phyloP scores from a whole-genome alignment of 2,329 filamentous ascomycete species.

The Penicillium sp. region DNA sequence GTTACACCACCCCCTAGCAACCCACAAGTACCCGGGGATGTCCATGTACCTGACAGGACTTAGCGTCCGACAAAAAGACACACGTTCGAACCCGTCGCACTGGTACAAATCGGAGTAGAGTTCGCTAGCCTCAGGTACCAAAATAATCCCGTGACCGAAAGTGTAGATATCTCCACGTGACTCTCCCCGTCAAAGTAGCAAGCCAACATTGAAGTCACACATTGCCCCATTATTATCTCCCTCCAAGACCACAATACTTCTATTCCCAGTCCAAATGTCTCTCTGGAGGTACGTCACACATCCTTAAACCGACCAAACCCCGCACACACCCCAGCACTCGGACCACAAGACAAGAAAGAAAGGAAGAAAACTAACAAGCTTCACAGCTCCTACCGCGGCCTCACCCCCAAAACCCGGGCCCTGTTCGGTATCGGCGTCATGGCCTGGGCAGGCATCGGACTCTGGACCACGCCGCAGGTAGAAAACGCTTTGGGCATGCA shows the following conservation, averaged over 20 bases:
- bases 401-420: conserved; percentile 68
- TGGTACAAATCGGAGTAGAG: background rate
- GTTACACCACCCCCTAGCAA: conserved; percentile 13
- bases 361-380: background rate
- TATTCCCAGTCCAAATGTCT: conserved; percentile 29
- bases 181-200: background rate
- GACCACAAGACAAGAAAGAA: background rate
- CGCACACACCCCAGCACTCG: background rate
- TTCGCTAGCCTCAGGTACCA: conserved; percentile 4
- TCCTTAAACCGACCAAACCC: background rate
- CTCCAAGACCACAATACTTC: background rate
- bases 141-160: background rate
- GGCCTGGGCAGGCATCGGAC: conserved; percentile 69
- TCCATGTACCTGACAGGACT: conserved; percentile 17
- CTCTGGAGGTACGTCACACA: conserved; percentile 38
- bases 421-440: conserved; percentile 72
- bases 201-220: background rate
- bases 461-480: conserved; percentile 69
- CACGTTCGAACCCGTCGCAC: conserved; percentile 3
- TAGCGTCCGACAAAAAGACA: background rate
- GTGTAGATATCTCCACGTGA: conserved; percentile 7
- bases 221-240: background rate
- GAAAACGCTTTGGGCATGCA: conserved; percentile 72
- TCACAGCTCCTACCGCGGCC: conserved; percentile 65
- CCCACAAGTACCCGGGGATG: conserved; percentile 7